Conservation (phyloP, 2,329 filamentous ascomycete species). For the Boeremia lycopersici region DNA sequence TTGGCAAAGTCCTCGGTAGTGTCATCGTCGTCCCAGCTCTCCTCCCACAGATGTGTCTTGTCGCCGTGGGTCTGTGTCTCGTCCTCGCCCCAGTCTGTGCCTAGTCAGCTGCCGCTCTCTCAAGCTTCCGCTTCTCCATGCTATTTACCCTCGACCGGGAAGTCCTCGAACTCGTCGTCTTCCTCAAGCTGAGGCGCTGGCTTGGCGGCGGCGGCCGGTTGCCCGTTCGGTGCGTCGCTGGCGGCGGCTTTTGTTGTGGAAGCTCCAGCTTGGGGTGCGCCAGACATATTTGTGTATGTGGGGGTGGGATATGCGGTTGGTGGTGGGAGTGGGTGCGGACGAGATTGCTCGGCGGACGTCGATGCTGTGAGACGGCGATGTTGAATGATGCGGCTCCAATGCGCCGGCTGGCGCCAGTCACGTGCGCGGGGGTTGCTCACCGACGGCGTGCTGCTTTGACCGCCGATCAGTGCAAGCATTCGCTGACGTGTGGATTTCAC, state of each 20-base stretch:
- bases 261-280: constrained; percentile 47
- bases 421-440: constrained; percentile 10
- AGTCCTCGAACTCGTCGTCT: constrained; percentile 99
- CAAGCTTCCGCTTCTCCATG: not conserved
- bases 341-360: not conserved
- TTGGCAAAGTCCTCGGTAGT: constrained; percentile 94
- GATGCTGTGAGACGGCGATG: constrained; percentile 12
- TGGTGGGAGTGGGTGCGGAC: not conserved
- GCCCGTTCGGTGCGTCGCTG: constrained; percentile 22
- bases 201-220: constrained; percentile 51
- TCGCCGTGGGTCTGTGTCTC: constrained; percentile 81
- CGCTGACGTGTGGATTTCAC: not conserved
- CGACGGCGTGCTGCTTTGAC: not conserved
- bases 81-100: constrained; percentile 82
- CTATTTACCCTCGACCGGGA: constrained; percentile 84
- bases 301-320: not conserved
- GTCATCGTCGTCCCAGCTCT: constrained; percentile 99
- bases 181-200: constrained; percentile 78
- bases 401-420: constrained; percentile 1
- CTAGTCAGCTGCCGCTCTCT: constrained; percentile 15
- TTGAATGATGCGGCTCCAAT: constrained; percentile 10
- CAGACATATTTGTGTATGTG: constrained; percentile 53
- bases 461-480: constrained; percentile 3
- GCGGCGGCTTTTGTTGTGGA: constrained; percentile 50
- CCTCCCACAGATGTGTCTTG: constrained; percentile 93